Conservation (phyloP, 176 grass and related monocot species). For the Raddia guianensis region DNA sequence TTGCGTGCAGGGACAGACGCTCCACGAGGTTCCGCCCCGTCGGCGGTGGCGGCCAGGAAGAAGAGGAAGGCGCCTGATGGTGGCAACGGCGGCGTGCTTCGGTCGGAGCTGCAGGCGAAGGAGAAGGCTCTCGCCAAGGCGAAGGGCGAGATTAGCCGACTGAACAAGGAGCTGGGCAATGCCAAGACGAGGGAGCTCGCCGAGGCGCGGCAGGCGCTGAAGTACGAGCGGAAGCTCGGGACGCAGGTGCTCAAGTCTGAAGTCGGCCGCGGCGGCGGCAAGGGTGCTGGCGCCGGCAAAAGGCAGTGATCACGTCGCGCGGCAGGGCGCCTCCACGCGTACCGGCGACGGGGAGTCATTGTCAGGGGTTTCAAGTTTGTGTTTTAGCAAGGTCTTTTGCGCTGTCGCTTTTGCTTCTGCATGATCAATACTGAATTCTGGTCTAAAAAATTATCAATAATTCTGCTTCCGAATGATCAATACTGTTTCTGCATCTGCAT, state of each 20-base stretch:
- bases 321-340: too few relatives aligned
- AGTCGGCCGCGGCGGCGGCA: neutral
- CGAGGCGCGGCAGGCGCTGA: constrained; percentile 38
- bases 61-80: constrained; percentile 5
- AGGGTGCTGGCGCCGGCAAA: constrained; percentile 18
- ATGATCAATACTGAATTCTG: neutral
- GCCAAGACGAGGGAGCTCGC: constrained; percentile 44
- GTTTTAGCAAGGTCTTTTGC: neutral
- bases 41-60: constrained; percentile 13
- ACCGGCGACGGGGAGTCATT: neutral
- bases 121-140: constrained; percentile 38
- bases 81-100: constrained; percentile 11
- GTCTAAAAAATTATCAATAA: too few relatives aligned
- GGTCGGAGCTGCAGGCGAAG: constrained; percentile 32
- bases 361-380: neutral
- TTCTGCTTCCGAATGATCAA: too few relatives aligned
- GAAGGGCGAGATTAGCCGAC: constrained; percentile 33
- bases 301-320: constrained; percentile 21
- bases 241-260: constrained; percentile 41
- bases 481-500: too few relatives aligned
- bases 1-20: neutral
- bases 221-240: constrained; percentile 35
- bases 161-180: constrained; percentile 32
- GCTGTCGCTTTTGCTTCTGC: neutral
- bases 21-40: neutral